Base-by-base conservation (phyloP, 2,329 filamentous ascomycete species). In the Colletotrichum limetticola region DNA sequence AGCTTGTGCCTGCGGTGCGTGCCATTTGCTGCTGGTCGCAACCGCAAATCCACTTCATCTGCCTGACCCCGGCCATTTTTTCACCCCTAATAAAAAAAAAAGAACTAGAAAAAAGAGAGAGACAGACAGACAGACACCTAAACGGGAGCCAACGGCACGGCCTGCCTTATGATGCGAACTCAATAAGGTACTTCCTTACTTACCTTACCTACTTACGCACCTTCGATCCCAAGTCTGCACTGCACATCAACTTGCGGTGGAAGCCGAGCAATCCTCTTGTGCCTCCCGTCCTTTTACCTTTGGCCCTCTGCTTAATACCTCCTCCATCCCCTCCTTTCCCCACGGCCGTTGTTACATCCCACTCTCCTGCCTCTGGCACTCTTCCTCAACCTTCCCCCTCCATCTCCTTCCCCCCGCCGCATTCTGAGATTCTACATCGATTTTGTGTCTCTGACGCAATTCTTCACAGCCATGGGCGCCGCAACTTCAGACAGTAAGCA, bases 401-500 rank as follows among this genome's bases (percentile, higher is more conserved):
- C 12, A 37, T 12, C 5, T 68, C 52, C 42, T 49, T 9, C 58
- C 53, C 66, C 42, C 60, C 46, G 63, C 68, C 59, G n/a, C 46
- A 49, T 14, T 19, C 26, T 66, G 35, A 42, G 60, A 58, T 71
- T 71, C 56, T 60, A 70, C 60, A 73, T 28, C 16, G 35, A 7
- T 37, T 55, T n/a, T 22, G 46, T 70, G 56, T 37, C 66, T 65
- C 71, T 65, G 71, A 55, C 56, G 71, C 71, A 73, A 52, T 57
- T 65, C 14, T 52, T 59, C 28, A 26, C 37, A 42, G 49, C 42
- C 42, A 73, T 73, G 71, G 71, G 71, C 49, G 63, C 70, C 24
- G 62, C 68, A 35, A 70, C 66, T 22, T 71, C 59, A 30, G 71
- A 73, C n/a, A 70, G 71, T 73, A 19, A 73, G 71, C 66, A 61